Evolutionary conservation across 2,329 filamentous ascomycete genomes (phyloP).

Genomic region (Nectriaceae sp.): DNA sequence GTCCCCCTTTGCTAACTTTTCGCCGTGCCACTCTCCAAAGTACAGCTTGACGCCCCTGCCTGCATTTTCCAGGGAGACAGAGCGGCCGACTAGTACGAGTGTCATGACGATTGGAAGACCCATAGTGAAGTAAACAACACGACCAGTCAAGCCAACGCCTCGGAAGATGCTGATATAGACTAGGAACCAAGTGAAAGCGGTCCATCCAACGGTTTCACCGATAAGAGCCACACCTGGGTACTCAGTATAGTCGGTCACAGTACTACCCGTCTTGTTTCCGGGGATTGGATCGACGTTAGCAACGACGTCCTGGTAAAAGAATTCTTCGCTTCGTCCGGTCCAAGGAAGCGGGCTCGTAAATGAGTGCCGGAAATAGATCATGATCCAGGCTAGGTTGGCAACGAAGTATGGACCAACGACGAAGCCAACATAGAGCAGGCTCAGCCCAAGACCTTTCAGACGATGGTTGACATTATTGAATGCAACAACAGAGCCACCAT

Average conservation of each 20-base stretch:
- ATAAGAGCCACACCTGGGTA: constrained; percentile 51
- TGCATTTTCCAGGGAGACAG: constrained; percentile 56
- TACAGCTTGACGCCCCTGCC: constrained; percentile 51
- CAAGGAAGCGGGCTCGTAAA: constrained; percentile 58
- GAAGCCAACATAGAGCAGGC: constrained; percentile 53
- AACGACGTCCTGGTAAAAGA: constrained; percentile 53
- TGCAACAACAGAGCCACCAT: constrained; percentile 55
- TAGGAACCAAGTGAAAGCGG: constrained; percentile 59
- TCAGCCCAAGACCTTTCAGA: constrained; percentile 55
- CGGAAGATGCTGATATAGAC: constrained; percentile 62
- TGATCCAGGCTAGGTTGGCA: constrained; percentile 59
- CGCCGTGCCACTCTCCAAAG: constrained; percentile 48
- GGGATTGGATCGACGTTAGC: constrained; percentile 45
- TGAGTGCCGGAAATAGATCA: constrained; percentile 58
- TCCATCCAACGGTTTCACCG: constrained; percentile 60
- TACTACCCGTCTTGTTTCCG: constrained; percentile 40
- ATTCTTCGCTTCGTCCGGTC: constrained; percentile 51
- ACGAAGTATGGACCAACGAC: constrained; percentile 60
- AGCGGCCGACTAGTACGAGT: constrained; percentile 56
- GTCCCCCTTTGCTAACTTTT: constrained; percentile 49
- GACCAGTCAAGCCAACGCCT: constrained; percentile 57
- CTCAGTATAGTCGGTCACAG: constrained; percentile 44
- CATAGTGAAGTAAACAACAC: constrained; percentile 65
- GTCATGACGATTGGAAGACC: constrained; percentile 58
- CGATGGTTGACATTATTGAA: constrained; percentile 55